phyloP scores from a whole-genome alignment of 1,139 yeast species.

The Zygoascus meyerae region DNA sequence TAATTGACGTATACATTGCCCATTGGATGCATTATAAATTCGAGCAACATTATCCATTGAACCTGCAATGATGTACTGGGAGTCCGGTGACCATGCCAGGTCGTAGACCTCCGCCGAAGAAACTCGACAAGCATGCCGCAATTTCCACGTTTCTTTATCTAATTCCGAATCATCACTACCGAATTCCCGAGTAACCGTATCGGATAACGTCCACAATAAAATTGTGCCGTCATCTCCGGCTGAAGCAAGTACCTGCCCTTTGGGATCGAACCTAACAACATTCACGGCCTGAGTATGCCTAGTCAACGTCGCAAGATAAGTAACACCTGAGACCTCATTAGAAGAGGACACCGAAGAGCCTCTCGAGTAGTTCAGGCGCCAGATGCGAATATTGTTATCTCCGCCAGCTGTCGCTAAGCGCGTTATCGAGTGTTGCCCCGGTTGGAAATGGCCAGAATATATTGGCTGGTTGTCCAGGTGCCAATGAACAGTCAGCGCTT shows the following conservation, averaged over 20 bases:
- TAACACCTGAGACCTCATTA: constrained; percentile 28
- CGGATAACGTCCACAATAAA: constrained; percentile 67
- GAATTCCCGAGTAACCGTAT: constrained; percentile 41
- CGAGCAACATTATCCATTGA: constrained; percentile 85
- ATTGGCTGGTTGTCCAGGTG: constrained; percentile 78
- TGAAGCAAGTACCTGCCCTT: constrained; percentile 58
- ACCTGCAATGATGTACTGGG: constrained; percentile 70
- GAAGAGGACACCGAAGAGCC: constrained; percentile 10
- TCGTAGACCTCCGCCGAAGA: constrained; percentile 63
- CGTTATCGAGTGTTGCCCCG: constrained; percentile 26
- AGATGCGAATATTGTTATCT: constrained; percentile 77
- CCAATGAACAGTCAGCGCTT: constrained; percentile 70
- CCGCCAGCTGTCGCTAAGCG: constrained; percentile 91
- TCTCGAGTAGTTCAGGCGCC: constrained; percentile 35
- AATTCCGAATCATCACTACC: constrained; percentile 45
- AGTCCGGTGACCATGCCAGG: constrained; percentile 85
- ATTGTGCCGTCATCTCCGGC: constrained; percentile 95
- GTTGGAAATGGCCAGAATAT: constrained; percentile 77
- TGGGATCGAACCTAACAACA: constrained; percentile 72
- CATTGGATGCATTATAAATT: constrained; percentile 54
- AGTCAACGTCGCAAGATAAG: constrained; percentile 60
- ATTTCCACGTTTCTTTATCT: constrained; percentile 66
- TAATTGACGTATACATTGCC: constrained; percentile 55
- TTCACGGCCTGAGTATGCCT: constrained; percentile 96
- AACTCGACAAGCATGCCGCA: constrained; percentile 51